phyloP scores from a whole-genome alignment of 2,329 filamentous ascomycete species.

The Claviceps lovelessii region DNA sequence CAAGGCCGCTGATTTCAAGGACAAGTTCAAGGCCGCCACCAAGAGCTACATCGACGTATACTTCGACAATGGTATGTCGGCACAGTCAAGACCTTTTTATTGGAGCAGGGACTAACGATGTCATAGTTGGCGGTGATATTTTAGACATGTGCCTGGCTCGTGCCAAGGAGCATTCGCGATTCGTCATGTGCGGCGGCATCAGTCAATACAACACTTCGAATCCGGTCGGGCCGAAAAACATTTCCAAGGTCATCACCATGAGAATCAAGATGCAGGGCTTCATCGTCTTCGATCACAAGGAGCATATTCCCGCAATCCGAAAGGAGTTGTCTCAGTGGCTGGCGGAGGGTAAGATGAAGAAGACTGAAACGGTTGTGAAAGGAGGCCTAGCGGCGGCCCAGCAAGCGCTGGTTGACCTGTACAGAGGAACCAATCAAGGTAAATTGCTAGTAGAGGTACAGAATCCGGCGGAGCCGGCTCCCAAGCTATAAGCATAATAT shows the following conservation, averaged over 20 bases:
- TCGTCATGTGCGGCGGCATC: constrained; percentile 60
- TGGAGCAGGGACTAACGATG: not conserved
- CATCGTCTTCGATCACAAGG: constrained; percentile 53
- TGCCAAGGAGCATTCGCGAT: constrained; percentile 48
- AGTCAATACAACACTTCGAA: constrained; percentile 50
- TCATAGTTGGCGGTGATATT: constrained; percentile 51
- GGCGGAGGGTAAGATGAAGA: constrained; percentile 56
- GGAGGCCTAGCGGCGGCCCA: constrained; percentile 54
- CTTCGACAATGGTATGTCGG: constrained; percentile 46
- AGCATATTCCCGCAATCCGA: constrained; percentile 42
- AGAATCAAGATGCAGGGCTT: constrained; percentile 55
- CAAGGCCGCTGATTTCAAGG: constrained; percentile 47
- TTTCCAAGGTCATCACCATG: constrained; percentile 37
- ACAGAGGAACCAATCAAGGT: constrained; percentile 56
- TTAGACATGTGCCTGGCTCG: constrained; percentile 49
- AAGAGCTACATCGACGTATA: constrained; percentile 50
- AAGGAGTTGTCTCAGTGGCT: constrained; percentile 53
- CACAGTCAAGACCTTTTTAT: not conserved
- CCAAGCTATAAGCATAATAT: constrained; percentile 9
- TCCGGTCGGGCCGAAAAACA: constrained; percentile 41
- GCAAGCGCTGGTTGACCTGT: constrained; percentile 47
- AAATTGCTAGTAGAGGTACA: constrained; percentile 46
- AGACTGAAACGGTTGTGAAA: constrained; percentile 54
- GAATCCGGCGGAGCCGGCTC: constrained; percentile 9
- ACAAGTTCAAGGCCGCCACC: constrained; percentile 46